These are phyloP conservation scores for Leccinellum rugosiceps DNA, from an alignment of 768 basidiomycete genomes.

Conservation along the genomic window DNA sequence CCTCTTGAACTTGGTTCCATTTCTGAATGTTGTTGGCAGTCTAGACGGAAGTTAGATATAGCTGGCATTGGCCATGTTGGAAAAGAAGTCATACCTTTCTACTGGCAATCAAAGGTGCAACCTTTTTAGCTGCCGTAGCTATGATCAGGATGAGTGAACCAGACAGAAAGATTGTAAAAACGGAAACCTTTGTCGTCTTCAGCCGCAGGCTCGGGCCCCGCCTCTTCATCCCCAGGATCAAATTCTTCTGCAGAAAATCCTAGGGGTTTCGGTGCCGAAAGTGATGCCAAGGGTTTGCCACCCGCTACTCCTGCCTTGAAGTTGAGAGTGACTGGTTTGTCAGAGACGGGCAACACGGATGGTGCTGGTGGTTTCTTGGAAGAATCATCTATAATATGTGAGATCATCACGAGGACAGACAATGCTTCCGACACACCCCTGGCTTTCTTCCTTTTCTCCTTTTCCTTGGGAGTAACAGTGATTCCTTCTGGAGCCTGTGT, in stretches of 20 bases:
- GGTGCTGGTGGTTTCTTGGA: conserved; percentile 46
- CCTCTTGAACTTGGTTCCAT: conserved; percentile 96
- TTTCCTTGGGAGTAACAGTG: conserved; percentile 56
- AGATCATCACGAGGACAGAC: conserved; percentile 3
- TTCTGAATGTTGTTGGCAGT: conserved; percentile 89
- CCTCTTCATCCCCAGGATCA: conserved; percentile 36
- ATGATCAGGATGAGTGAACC: conserved; percentile 9
- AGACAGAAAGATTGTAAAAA: background rate
- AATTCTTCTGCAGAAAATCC: conserved; percentile 72
- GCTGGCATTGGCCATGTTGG: background rate
- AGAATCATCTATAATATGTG: conserved; percentile 31
- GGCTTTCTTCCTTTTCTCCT: conserved; percentile 50
- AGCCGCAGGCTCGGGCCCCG: conserved; percentile 39
- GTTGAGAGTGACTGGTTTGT: conserved; percentile 78
- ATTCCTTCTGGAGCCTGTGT: conserved; percentile 23
- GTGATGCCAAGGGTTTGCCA: conserved; percentile 18
- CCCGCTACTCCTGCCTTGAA: conserved; percentile 47
- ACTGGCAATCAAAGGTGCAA: conserved; percentile 79
- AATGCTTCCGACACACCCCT: conserved; percentile 41
- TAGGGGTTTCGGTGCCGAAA: conserved; percentile 36
- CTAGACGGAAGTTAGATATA: conserved; percentile 39
- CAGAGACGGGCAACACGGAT: conserved; percentile 67
- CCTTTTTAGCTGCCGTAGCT: conserved; percentile 59
- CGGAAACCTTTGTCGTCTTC: conserved; percentile 47
- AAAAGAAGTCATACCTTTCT: conserved; percentile 59